A percentile compares a stretch with the other conserved stretches of the same genome.
Conservation (phyloP, 306 rosid species). For the Pachyrhizus erosus region DNA sequence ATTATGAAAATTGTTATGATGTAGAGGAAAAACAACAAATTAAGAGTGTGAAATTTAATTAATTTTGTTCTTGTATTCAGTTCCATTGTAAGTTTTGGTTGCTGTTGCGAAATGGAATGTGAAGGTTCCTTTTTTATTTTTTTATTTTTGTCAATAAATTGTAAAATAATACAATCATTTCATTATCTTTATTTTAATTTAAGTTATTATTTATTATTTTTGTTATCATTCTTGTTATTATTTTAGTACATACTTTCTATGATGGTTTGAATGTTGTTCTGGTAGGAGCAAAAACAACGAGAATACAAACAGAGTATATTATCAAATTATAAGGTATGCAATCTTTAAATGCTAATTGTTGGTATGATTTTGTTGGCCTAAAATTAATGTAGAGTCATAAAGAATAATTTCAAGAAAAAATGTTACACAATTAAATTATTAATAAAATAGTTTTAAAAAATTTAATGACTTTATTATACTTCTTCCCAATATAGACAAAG, state of each 20-base stretch:
- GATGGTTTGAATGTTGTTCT: slow-evolving; percentile 35
- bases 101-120: background rate
- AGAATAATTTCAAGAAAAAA: no score
- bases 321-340: slow-evolving; percentile 54
- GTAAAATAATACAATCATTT: background rate
- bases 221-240: background rate
- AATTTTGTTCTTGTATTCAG: background rate
- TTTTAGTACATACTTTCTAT: slow-evolving; percentile 7
- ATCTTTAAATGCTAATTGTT: slow-evolving; percentile 14
- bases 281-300: slow-evolving; percentile 70
- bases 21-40: background rate
- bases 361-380: slow-evolving; percentile 3
- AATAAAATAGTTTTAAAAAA: no score
- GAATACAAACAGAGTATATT: slow-evolving; percentile 72
- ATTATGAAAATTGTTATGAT: background rate
- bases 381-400: background rate
- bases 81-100: background rate
- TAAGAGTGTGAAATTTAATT: background rate
- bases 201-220: background rate
- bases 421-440: no score
- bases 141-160: background rate
- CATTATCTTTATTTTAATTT: background rate
- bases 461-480: no score
- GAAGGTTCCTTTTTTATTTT: background rate
- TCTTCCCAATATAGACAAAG: no score